Evolutionary conservation across 768 basidiomycete genomes (phyloP).

Genomic region (Pleurotus cornucopiae): DNA sequence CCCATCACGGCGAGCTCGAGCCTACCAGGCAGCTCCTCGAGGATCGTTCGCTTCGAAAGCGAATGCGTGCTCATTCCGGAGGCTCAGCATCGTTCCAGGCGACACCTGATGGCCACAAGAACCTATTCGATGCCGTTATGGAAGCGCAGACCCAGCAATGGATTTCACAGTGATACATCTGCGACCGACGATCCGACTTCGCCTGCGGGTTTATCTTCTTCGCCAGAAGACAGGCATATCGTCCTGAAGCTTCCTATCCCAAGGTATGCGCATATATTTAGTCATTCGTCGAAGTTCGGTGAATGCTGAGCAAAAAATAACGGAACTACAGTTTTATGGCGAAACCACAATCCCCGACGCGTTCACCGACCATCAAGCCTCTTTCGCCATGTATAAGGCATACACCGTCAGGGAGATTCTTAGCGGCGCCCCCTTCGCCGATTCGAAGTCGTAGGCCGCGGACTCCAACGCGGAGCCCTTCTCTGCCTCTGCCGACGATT

Average conservation of each 20-base stretch:
- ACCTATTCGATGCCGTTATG: constrained; percentile 70
- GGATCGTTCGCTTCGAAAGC: constrained; percentile 64
- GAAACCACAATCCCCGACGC: constrained; percentile 35
- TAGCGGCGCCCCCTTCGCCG: constrained; percentile 54
- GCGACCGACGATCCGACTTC: constrained; percentile 20
- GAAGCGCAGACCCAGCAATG: constrained; percentile 31
- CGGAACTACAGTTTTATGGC: constrained; percentile 34
- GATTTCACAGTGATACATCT: constrained; percentile 17
- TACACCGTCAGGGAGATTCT: constrained; percentile 27
- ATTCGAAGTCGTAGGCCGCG: constrained; percentile 20
- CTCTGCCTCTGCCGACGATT: constrained; percentile 30
- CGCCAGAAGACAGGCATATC: constrained; percentile 39
- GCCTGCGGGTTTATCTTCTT: constrained; percentile 14
- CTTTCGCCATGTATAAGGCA: constrained; percentile 12
- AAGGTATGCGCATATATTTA: constrained; percentile 30
- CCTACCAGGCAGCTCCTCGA: constrained; percentile 7
- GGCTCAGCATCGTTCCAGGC: constrained; percentile 30
- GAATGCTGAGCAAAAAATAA: constrained; percentile 7
- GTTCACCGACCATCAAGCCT: constrained; percentile 24
- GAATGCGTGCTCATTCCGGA: constrained; percentile 78
- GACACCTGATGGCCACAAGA: constrained; percentile 54
- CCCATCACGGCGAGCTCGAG: background rate
- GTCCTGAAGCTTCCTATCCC: constrained; percentile 61
- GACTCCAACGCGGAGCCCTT: constrained; percentile 21
- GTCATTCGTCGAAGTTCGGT: background rate